Evolutionary conservation across 805 yeast genomes (phyloP).

Genomic region (Zygotorulaspora sp.): DNA sequence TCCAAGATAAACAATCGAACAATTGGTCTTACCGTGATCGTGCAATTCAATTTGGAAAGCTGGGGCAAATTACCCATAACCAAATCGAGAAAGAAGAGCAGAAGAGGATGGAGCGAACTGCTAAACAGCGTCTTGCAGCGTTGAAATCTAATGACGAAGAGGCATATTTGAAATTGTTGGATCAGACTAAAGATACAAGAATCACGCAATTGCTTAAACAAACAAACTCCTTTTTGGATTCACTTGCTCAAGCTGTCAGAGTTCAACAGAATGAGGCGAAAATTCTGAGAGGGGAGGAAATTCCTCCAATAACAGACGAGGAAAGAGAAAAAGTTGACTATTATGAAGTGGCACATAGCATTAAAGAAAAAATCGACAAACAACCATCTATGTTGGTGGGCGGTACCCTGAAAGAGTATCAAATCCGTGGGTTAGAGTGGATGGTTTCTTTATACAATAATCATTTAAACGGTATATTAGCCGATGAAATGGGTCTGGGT

Average conservation of each 20-base stretch:
- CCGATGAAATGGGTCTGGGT: constrained; percentile 99
- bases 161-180: constrained; percentile 76
- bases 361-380: constrained; percentile 58
- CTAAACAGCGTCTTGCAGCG: constrained; percentile 85
- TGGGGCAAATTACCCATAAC: constrained; percentile 25
- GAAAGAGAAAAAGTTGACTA: constrained; percentile 69
- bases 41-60: constrained; percentile 30
- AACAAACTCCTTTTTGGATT: constrained; percentile 71
- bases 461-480: constrained; percentile 92
- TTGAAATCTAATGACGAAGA: constrained; percentile 85
- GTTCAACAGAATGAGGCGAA: constrained; percentile 57
- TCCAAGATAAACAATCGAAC: constrained; percentile 28
- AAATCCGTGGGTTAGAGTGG: constrained; percentile 94
- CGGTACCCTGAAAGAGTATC: constrained; percentile 77
- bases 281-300: constrained; percentile 33
- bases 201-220: constrained; percentile 78
- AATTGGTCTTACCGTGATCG: constrained; percentile 27
- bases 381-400: constrained; percentile 73
- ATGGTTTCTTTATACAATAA: constrained; percentile 95
- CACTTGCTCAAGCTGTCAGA: constrained; percentile 73
- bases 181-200: constrained; percentile 83
- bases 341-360: constrained; percentile 75
- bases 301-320: constrained; percentile 40
- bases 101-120: constrained; percentile 69
- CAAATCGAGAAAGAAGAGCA: constrained; percentile 68